Conservation (phyloP, 83 land plant genomes). For the Thuja plicata region DNA sequence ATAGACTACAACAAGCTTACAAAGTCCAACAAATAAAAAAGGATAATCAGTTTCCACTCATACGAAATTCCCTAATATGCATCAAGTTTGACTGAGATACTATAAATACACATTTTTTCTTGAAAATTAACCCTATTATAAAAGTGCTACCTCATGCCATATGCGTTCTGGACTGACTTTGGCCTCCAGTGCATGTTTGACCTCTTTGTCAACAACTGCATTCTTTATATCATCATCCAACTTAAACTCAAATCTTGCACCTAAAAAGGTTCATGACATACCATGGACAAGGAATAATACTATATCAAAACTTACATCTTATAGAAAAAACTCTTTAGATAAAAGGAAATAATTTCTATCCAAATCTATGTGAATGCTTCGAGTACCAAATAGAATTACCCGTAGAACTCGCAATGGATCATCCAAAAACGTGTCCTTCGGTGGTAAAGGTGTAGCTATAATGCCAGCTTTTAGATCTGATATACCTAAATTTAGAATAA, state of each 20-base stretch:
- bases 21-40: background rate
- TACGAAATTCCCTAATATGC: background rate
- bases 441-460: conserved; percentile 91
- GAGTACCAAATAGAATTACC: conserved; percentile 90
- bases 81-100: conserved; percentile 8
- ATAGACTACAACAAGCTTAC: background rate
- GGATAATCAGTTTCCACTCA: background rate
- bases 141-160: conserved; percentile 79
- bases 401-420: conserved; percentile 96
- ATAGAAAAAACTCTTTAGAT: background rate
- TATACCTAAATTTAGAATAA: conserved; percentile 52
- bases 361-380: background rate
- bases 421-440: conserved; percentile 91
- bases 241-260: conserved; percentile 83
- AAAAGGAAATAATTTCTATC: background rate
- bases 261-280: conserved; percentile 28
- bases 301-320: background rate
- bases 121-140: background rate
- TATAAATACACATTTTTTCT: background rate
- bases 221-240: conserved; percentile 73
- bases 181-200: conserved; percentile 63
- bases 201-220: conserved; percentile 86
- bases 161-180: conserved; percentile 94
- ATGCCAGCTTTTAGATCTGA: conserved; percentile 72
- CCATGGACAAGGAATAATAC: background rate